Percentiles rank a stretch among this genome's conserved stretches.
Conservation (phyloP, 306 rosid species). For the Calophaca sinica region DNA sequence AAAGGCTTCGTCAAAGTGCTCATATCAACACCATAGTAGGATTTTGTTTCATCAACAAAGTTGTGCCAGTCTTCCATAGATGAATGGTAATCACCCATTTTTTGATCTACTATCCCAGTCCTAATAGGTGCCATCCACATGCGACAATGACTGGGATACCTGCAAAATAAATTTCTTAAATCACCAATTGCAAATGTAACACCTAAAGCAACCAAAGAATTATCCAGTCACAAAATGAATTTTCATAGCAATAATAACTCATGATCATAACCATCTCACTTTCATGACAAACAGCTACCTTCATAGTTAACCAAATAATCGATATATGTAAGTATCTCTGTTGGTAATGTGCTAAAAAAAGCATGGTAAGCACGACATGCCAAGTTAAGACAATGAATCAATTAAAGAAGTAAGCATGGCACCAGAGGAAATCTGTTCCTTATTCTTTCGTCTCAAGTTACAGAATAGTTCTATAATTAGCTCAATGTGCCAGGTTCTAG, state of each 20-base stretch:
- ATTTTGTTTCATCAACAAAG: slow-evolving; percentile 74
- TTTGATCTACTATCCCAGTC: slow-evolving; percentile 77
- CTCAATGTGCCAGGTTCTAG: too few relatives aligned
- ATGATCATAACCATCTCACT: slow-evolving; percentile 27
- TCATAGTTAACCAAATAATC: too few relatives aligned
- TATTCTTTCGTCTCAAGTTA: neutral
- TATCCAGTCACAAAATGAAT: slow-evolving; percentile 4
- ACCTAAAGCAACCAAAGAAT: slow-evolving; percentile 32
- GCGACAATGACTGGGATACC: slow-evolving; percentile 99
- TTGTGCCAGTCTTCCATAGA: slow-evolving; percentile 84
- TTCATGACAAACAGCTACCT: neutral
- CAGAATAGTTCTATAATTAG: neutral
- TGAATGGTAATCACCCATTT: slow-evolving; percentile 66
- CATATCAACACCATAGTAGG: slow-evolving; percentile 93
- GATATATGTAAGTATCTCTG: too few relatives aligned
- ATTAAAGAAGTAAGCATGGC: neutral
- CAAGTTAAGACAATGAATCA: slow-evolving; percentile 13
- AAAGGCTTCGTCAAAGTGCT: slow-evolving; percentile 77
- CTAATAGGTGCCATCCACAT: slow-evolving; percentile 98
- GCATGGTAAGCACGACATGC: too few relatives aligned
- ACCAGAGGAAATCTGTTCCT: neutral
- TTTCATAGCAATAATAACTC: slow-evolving; percentile 6
- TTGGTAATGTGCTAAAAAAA: too few relatives aligned
- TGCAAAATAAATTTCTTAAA: slow-evolving; percentile 47
- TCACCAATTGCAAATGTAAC: slow-evolving; percentile 40